phyloP scores from a whole-genome alignment of 345 rosid species.

The Syzygium jambos region DNA sequence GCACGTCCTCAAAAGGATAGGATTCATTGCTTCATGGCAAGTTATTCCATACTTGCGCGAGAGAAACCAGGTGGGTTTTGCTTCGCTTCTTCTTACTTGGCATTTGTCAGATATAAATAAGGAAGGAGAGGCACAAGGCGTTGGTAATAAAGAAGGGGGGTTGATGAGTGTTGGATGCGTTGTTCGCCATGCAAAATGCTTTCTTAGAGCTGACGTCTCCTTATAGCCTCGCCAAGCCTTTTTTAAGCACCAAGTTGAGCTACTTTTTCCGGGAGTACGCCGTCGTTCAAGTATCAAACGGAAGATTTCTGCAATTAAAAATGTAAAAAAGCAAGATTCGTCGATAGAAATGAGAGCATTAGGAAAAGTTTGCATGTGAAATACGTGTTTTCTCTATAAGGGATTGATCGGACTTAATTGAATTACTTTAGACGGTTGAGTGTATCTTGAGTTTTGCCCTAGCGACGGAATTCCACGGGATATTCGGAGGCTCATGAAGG shows the following conservation, averaged over 20 bases:
- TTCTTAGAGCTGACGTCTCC: neutral
- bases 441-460: neutral
- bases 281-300: neutral
- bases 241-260: neutral
- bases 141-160: neutral
- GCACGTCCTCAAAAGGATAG: neutral
- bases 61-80: neutral
- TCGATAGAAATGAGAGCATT: neutral
- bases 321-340: neutral
- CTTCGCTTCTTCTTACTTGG: neutral
- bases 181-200: neutral
- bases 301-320: neutral
- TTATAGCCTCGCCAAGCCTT: neutral
- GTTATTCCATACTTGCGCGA: neutral
- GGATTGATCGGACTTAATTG: neutral
- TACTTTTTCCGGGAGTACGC: neutral
- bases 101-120: neutral
- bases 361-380: neutral
- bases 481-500: neutral
- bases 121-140: neutral
- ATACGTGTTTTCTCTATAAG: neutral
- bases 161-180: neutral
- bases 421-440: neutral
- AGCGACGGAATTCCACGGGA: neutral
- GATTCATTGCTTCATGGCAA: constrained; percentile 7